phyloP scores from a whole-genome alignment of 2,329 filamentous ascomycete species.

The Meredithiella fracta region DNA sequence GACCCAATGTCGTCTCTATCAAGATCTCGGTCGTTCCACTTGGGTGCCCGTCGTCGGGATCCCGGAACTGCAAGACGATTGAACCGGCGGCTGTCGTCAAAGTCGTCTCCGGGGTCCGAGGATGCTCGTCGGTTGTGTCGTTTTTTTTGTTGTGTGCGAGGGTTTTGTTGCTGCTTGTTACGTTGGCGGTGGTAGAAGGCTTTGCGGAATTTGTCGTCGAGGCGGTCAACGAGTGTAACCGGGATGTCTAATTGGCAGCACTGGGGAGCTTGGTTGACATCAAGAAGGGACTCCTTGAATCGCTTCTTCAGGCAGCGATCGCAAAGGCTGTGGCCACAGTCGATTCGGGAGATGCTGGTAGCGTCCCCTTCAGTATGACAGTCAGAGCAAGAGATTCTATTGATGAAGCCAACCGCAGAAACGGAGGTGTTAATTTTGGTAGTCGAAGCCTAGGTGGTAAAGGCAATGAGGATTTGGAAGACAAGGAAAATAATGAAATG shows the following conservation, averaged over 20 bases:
- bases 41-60: neutral
- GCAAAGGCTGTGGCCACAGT: constrained; percentile 72
- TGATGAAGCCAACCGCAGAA: neutral
- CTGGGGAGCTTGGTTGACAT: constrained; percentile 69
- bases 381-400: constrained; percentile 45
- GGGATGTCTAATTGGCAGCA: constrained; percentile 64
- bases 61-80: neutral
- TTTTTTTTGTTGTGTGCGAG: too few relatives aligned
- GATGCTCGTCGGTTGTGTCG: constrained; percentile 4
- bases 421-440: too few relatives aligned
- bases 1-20: constrained; percentile 11
- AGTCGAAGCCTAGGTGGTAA: neutral
- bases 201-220: constrained; percentile 57
- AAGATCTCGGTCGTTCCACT: constrained; percentile 7
- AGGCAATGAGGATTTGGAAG: neutral
- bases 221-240: constrained; percentile 61
- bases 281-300: constrained; percentile 59
- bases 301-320: constrained; percentile 55
- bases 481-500: neutral
- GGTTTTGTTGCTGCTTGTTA: constrained; percentile 49
- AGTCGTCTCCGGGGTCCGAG: constrained; percentile 10
- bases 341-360: constrained; percentile 50
- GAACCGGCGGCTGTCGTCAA: neutral
- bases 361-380: constrained; percentile 54
- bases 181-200: constrained; percentile 63